Evolutionary conservation across 768 basidiomycete species (phyloP), one percentile per base, ranked within the genome.

Genomic region (Tulasnella sp.): DNA sequence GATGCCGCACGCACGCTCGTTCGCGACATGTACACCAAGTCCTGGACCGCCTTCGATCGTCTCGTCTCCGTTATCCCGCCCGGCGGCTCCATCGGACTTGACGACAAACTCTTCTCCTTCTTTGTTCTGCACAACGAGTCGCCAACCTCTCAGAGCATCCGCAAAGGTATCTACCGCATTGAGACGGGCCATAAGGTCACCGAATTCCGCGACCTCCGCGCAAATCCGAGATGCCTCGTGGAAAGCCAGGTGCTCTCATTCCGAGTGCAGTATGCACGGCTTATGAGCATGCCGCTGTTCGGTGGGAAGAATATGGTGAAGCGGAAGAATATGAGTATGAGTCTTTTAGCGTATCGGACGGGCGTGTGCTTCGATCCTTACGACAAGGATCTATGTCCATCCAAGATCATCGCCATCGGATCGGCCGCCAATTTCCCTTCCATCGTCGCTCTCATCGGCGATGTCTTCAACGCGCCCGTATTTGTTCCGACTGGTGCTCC

Each of bases 11-110:
- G 88, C 51, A 85, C 87, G 0, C 76, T 89, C 19, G 89, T 90
- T 48, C 81, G 88, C 59, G 88, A 91, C 65, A 86, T 89, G 85
- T 92, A 92, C 68, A 90, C 88, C 24, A 92, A 92, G 71, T 88
- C 86, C 64, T 92, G 90, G 89, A 88, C 86, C 68, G 88, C 88
- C 1, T 91, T 93, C 66, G 88, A 91, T 68, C 81, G 89, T 9
- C 78, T 93, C 4, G 85, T 92, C 17, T 85, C 86, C 3, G 88
- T 92, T 62, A 88, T 92, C 0, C 88, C 89, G n/a, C 88, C 88
- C 0, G 89, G 88, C 9, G 89, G 89, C 5, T 88, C 86, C 0
- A 91, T 91, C 58, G 89, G 88, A n/a, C 80, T 92, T 53, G 90
- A 92, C 66, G 88, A 92, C 74, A 93, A 93, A 68, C 79, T 92